Base-by-base conservation (phyloP, 768 basidiomycete genomes). In the Austroboletus eburneus region DNA sequence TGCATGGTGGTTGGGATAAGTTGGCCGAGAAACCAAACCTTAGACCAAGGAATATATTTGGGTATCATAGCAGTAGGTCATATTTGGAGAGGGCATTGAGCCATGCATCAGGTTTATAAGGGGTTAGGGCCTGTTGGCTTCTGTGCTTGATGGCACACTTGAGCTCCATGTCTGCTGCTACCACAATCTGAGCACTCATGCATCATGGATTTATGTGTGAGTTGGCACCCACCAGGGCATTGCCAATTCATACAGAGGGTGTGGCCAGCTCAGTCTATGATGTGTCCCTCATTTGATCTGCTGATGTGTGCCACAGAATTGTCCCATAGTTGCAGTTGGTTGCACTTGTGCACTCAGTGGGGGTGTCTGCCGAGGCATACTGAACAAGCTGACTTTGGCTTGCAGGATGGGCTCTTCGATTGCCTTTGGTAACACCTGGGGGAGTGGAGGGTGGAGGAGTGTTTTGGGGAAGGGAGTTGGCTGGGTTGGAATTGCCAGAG, bases 271-370 rank as follows among this genome's bases (percentile, higher is more conserved):
- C 9, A 0, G 9, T 49, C n/a, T 2, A 42, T 10, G 14, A 52
- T 22, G 13, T 5, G 18, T 2, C 51, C 46, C 1, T 34, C 14
- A 0, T 20, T 2, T 12, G 2, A 13, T 1, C 13, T 16, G 0
- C 22, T 1, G 1, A 13, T 20, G 10, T 25, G 17, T 0, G 46
- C 39, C 0, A 27, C 27, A 9, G 33, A 13, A 1, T 43, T 22
- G 1, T 45, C 30, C 50, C 46, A 52, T 0, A 48, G 5, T 1
- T 8, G 9, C 4, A 38, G 22, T 10, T 17, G 2, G 5, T 45
- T 52, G 20, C 46, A 52, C 1, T 52, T 16, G 1, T 44, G 17
- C 18, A 52, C 25, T 2, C 9, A 5, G 33, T 52, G 43, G 3
- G 43, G 34, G 16, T 39, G 25, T 0, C 7, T 3, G 0, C 50